A percentile compares a stretch with the other conserved stretches of the same genome.
Evolutionary conservation across 768 basidiomycete species (phyloP).

Genomic region (Kondoa malvinella): DNA sequence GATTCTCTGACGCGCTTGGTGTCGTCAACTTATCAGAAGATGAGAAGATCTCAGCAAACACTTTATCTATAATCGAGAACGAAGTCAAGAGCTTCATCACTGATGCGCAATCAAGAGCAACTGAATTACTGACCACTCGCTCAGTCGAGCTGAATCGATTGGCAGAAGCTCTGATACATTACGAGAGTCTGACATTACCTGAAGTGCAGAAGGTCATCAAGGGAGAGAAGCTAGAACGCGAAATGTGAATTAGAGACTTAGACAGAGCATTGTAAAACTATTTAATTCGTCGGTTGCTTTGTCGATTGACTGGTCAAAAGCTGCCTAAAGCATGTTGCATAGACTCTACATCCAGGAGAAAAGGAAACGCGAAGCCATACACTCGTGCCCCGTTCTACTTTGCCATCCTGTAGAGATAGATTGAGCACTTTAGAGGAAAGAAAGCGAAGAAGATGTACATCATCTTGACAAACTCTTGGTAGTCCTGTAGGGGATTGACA

Average conservation of each 20-base stretch:
- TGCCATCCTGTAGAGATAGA: not conserved
- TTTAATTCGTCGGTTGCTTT: not conserved
- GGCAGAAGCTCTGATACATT: constrained; percentile 77
- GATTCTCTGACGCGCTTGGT: constrained; percentile 34
- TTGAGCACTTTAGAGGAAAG: not conserved
- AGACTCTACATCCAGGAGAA: too few species aligned
- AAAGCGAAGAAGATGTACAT: not conserved
- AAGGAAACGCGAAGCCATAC: too few species aligned
- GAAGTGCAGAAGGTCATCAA: constrained; percentile 53
- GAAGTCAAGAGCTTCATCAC: constrained; percentile 68
- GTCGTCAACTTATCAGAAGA: constrained; percentile 70
- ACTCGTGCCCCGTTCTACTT: not conserved
- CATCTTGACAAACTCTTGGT: constrained; percentile 67
- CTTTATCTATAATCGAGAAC: constrained; percentile 67
- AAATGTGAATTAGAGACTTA: not conserved
- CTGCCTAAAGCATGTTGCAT: too few species aligned
- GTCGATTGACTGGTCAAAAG: not conserved
- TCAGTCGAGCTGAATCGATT: constrained; percentile 63
- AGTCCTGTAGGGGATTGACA: constrained; percentile 37
- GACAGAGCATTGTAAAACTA: not conserved
- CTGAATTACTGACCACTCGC: constrained; percentile 46
- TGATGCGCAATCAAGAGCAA: constrained; percentile 51
- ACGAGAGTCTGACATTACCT: constrained; percentile 74
- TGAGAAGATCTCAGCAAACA: constrained; percentile 51
- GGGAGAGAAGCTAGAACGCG: constrained; percentile 14